Base-by-base conservation (phyloP, 768 basidiomycete genomes). In the Lactarius evosmus region DNA sequence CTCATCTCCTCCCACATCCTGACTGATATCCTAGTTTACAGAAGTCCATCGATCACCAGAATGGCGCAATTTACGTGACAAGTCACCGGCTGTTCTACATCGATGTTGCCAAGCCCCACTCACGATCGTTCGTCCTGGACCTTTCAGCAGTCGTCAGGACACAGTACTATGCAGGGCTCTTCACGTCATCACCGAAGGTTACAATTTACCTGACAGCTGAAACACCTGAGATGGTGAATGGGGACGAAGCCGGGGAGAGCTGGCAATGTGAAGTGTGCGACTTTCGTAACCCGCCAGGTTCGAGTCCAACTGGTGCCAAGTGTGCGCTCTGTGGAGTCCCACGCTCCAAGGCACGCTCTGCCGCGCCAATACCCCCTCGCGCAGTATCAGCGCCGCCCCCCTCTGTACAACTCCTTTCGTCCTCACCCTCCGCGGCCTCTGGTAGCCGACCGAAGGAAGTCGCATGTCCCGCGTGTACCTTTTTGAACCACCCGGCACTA, bases 211-310 rank as follows among this genome's bases (percentile, higher is more conserved):
- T 93, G 33, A 76, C 82, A 68, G 61, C 74, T 51, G 66, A 56
- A 27, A 30, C 56, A 56, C 68, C 66, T 64, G 65, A 69, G 16
- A 61, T 72, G 61, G 65, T 58, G 36, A 67, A 70, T 40, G 63
- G 62, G 22, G 60, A 65, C 46, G 70, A 74, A n/a, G 71, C 67
- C 1, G 80, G 78, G 57, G 82, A 81, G 62, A 85, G 78, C 63
- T 95, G 93, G 94, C 82, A 87, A 72, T 98, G 95, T 70, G 83
- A 85, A 41, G 88, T 98, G n/a, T 98, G 95, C 74, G 90, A 83
- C 33, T 88, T 87, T 71, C 83, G 83, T 33, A 97, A 96, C 74
- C 83, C 88, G 3, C 86, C 88, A 34, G 89, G 89, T 1, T 78
- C 85, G 36, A 90, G 87, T 72, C 87, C 87, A 19, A 78, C 83